Conservation (phyloP, 257 asterid species). For the Solanum lycopersicoides region DNA sequence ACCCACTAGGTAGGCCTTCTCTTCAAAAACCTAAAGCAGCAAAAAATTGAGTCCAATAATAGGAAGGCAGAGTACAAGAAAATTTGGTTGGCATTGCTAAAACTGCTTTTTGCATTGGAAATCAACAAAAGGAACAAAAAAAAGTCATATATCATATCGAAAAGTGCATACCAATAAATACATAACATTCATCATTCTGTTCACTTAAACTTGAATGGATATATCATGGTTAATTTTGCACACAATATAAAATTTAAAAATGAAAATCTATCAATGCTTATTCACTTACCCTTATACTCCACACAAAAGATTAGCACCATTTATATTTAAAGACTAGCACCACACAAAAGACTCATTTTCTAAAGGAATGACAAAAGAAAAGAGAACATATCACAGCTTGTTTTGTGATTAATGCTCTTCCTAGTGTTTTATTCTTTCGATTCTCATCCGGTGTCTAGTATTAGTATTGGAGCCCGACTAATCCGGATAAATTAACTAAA, state of each 20-base stretch:
- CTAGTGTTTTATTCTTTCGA: neutral
- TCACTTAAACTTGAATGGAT: neutral
- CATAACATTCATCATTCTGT: neutral
- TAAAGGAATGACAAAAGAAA: neutral
- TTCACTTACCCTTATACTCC: neutral
- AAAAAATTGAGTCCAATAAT: neutral
- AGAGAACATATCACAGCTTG: neutral
- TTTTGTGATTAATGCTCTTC: neutral
- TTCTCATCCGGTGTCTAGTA: neutral
- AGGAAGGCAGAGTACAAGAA: neutral
- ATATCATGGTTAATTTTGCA: neutral
- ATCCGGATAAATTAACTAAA: neutral
- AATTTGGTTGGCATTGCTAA: neutral
- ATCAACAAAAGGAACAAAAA: neutral
- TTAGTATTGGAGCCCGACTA: neutral
- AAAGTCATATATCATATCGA: neutral
- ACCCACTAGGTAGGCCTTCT: conserved; percentile 84
- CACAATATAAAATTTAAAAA: neutral
- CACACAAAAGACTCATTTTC: neutral
- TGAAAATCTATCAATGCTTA: neutral
- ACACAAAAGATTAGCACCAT: neutral
- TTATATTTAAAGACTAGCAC: neutral
- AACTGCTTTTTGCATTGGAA: neutral
- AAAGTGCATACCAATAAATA: neutral
- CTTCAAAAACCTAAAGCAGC: conserved; percentile 66